Percentiles rank a stretch among this genome's conserved stretches.
phyloP scores from a whole-genome alignment of 208 protist genomes.

The Spongospora subterranea region DNA sequence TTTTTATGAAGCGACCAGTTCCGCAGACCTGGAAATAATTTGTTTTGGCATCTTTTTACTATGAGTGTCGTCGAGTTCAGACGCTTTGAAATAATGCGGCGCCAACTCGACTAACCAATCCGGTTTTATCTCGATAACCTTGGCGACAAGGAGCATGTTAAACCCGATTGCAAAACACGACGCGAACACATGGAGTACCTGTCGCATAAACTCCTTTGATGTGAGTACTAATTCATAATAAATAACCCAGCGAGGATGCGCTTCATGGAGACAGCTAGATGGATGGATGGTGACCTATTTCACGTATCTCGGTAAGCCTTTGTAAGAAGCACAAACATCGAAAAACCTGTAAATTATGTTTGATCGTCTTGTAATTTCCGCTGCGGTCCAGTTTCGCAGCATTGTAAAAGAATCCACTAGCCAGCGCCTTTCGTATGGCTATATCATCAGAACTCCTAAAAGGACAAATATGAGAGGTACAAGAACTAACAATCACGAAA shows the following conservation, averaged over 20 bases:
- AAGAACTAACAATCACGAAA: background rate
- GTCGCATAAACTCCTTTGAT: constrained; percentile 95
- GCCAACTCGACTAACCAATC: constrained; percentile 90
- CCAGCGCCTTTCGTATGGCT: constrained; percentile 58
- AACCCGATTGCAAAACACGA: constrained; percentile 63
- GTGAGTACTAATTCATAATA: constrained; percentile 95
- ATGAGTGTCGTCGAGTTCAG: constrained; percentile 61
- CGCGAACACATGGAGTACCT: constrained; percentile 71
- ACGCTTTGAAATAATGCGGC: constrained; percentile 85
- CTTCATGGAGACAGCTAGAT: constrained; percentile 71
- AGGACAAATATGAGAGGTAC: background rate
- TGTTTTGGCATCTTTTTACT: constrained; percentile 69
- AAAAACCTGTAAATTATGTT: constrained; percentile 79
- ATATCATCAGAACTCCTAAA: constrained; percentile 58
- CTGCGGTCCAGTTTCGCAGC: constrained; percentile 75
- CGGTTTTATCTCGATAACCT: constrained; percentile 45
- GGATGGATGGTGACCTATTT: constrained; percentile 77
- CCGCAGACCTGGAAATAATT: background rate
- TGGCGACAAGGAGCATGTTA: background rate
- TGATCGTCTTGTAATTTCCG: constrained; percentile 83
- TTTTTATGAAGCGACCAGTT: background rate
- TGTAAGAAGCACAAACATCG: no score
- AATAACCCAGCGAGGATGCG: constrained; percentile 92
- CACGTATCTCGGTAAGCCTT: no score
- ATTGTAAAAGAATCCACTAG: constrained; percentile 87